Conservation (phyloP, 352 stramenopile genomes). For the Plasmopara muralis region DNA sequence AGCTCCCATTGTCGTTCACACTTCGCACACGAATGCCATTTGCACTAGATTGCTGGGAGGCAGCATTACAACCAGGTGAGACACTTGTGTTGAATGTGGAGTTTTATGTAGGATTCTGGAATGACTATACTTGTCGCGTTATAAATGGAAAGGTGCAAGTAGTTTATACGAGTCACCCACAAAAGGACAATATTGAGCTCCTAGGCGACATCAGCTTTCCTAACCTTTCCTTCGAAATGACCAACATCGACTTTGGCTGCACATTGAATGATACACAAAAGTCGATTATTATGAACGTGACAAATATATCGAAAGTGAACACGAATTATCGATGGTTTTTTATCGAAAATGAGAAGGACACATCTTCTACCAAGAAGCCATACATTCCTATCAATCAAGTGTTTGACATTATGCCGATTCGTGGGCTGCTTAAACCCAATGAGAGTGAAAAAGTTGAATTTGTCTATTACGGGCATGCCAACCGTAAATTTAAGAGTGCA, state of each 20-base stretch:
- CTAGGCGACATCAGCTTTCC: slow-evolving; percentile 91
- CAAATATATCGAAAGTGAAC: slow-evolving; percentile 88
- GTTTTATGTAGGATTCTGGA: slow-evolving; percentile 91
- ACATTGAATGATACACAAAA: slow-evolving; percentile 94
- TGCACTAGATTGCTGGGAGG: slow-evolving; percentile 88
- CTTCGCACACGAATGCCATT: slow-evolving; percentile 89
- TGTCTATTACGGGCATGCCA: slow-evolving; percentile 90
- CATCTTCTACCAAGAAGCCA: slow-evolving; percentile 51
- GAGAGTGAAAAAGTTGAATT: slow-evolving; percentile 91
- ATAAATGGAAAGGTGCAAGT: slow-evolving; percentile 83
- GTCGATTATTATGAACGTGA: slow-evolving; percentile 74
- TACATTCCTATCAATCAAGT: slow-evolving; percentile 90
- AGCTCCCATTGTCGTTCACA: slow-evolving; percentile 87
- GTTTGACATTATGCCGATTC: slow-evolving; percentile 94
- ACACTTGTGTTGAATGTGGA: slow-evolving; percentile 79
- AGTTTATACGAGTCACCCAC: slow-evolving; percentile 83
- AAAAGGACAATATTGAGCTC: slow-evolving; percentile 86
- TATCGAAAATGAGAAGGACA: slow-evolving; percentile 87
- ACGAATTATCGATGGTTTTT: slow-evolving; percentile 92
- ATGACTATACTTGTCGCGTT: slow-evolving; percentile 85
- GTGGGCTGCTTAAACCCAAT: slow-evolving; percentile 72
- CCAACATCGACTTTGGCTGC: slow-evolving; percentile 90
- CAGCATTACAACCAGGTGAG: slow-evolving; percentile 75
- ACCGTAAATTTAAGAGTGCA: slow-evolving; percentile 84
- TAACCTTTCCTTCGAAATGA: slow-evolving; percentile 90